Percentiles rank a stretch among this genome's conserved stretches.
Conservation (phyloP, 2,329 filamentous ascomycete genomes). For the Bimuria novae-zelandiae region DNA sequence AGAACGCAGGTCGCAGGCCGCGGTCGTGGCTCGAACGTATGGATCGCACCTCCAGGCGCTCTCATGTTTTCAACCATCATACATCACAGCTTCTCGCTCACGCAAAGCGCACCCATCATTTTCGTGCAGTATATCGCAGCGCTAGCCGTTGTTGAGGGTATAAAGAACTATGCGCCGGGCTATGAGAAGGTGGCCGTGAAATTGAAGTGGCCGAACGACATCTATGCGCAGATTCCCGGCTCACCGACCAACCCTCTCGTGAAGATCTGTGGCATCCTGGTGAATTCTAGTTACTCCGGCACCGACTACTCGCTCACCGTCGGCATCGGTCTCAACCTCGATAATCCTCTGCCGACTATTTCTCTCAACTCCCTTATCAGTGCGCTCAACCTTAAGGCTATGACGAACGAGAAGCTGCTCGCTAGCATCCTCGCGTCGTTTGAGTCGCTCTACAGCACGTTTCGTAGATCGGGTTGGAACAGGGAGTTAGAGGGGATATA, state of each 20-base stretch:
- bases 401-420: conserved; percentile 78
- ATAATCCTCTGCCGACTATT: conserved; percentile 83
- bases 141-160: conserved; percentile 81
- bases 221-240: conserved; percentile 59
- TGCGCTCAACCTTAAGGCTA: conserved; percentile 51
- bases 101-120: conserved; percentile 75
- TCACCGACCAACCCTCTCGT: conserved; percentile 64
- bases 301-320: conserved; percentile 83
- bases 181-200: conserved; percentile 79
- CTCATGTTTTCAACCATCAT: conserved; percentile 89
- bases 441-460: conserved; percentile 75
- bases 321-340: conserved; percentile 81
- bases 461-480: conserved; percentile 77
- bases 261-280: conserved; percentile 91
- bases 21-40: conserved; percentile 89
- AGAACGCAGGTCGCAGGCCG: conserved; percentile 87
- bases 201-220: conserved; percentile 97
- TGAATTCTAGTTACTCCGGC: conserved; percentile 81
- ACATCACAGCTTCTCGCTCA: conserved; percentile 77
- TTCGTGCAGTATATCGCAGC: conserved; percentile 94
- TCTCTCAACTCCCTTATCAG: conserved; percentile 75
- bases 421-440: conserved; percentile 79
- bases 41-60: conserved; percentile 86
- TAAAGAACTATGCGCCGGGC: conserved; percentile 76
- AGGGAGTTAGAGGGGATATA: conserved; percentile 71